phyloP scores from a whole-genome alignment of 2,329 filamentous ascomycete genomes.

The Cladosporium sp. region DNA sequence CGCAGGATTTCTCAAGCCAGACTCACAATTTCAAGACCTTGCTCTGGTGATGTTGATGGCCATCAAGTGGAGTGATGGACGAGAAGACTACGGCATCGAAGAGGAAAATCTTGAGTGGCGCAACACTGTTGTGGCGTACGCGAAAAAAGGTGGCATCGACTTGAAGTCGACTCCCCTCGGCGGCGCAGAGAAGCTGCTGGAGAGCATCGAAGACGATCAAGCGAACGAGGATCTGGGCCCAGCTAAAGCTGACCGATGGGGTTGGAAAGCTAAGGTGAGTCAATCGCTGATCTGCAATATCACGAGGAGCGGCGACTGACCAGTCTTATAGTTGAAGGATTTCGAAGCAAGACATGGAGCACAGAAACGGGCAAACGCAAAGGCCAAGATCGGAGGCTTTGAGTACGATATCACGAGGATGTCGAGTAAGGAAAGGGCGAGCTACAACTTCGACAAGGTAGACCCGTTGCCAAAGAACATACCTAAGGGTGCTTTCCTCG shows the following conservation, averaged over 20 bases:
- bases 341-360: neutral
- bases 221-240: neutral
- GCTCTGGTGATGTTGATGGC: slow-evolving; percentile 15
- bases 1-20: slow-evolving; percentile 13
- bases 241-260: neutral
- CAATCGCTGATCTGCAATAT: neutral
- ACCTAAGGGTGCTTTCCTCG: neutral
- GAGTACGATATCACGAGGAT: slow-evolving; percentile 15
- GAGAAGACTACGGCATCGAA: neutral
- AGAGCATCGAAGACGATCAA: neutral
- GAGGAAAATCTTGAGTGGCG: slow-evolving; percentile 9
- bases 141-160: slow-evolving; percentile 16
- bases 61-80: neutral
- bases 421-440: slow-evolving; percentile 9
- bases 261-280: neutral
- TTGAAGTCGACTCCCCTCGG: neutral
- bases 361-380: neutral
- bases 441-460: slow-evolving; percentile 15
- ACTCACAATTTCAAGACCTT: slow-evolving; percentile 17
- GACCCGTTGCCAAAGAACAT: slow-evolving; percentile 15
- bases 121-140: slow-evolving; percentile 16
- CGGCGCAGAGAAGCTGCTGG: neutral
- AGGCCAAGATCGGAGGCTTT: slow-evolving; percentile 11
- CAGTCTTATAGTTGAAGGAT: neutral
- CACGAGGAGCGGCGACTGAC: neutral